These are phyloP conservation scores for Nicotiana attenuata DNA, from an alignment of 257 asterid species.

Conservation along the genomic window DNA sequence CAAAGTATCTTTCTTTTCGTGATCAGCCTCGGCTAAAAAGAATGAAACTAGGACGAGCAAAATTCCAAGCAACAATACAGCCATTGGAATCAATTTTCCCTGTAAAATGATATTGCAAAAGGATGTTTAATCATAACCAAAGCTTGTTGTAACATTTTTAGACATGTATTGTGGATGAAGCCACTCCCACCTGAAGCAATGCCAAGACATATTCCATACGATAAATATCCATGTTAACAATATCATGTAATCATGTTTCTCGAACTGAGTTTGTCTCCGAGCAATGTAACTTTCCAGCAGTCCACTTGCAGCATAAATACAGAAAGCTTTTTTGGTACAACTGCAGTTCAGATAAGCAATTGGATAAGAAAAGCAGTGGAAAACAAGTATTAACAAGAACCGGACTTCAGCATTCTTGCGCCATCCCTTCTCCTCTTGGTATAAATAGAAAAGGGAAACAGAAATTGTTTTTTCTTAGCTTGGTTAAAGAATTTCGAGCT, in stretches of 20 bases:
- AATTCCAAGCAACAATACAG: not conserved
- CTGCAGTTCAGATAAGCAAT: slow-evolving; percentile 11
- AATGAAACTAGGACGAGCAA: not conserved
- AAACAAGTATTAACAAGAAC: not conserved
- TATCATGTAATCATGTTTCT: slow-evolving; percentile 53
- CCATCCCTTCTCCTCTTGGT: not conserved
- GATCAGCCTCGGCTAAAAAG: not conserved
- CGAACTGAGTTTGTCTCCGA: slow-evolving; percentile 59
- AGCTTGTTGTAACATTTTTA: not conserved
- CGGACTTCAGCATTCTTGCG: not conserved
- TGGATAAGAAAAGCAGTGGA: not conserved
- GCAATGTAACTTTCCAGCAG: slow-evolving; percentile 76
- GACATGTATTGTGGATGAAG: not conserved
- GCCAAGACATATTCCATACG: not conserved
- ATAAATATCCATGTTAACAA: not conserved
- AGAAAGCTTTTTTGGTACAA: slow-evolving; percentile 70
- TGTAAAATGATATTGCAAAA: not conserved
- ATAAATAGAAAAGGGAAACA: not conserved
- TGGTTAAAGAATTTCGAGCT: not conserved
- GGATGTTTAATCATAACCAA: not conserved
- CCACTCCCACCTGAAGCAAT: not conserved
- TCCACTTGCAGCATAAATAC: slow-evolving; percentile 79
- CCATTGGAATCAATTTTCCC: not conserved
- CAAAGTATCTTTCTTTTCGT: not conserved
- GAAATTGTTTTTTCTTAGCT: not conserved